Evolutionary conservation across 805 yeast species (phyloP), one percentile per base, ranked within the genome.

Genomic region (Candida ulmi): DNA sequence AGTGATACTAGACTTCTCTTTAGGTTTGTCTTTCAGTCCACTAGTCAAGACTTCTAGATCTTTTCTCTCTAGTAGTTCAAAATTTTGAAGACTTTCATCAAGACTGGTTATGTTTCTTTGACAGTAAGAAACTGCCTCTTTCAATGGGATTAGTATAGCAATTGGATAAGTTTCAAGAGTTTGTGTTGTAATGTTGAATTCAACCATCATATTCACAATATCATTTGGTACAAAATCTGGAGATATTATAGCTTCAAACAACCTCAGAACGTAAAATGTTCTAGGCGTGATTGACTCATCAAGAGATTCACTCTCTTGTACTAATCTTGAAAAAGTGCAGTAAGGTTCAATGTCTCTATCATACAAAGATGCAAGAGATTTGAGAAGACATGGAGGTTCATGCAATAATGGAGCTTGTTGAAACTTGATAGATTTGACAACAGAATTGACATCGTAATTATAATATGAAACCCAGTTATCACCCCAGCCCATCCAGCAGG

Each of bases 401-500:
- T 69, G 65, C 5, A 81, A 46, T 2, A 50, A 26, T 38, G 50
- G 52, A n/a, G 49, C 46, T 5, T 55, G 57, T 9, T 71, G 53
- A 27, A 78, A 65, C 30, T 65, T 62, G 2, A 68, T 59, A 1
- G 57, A 50, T 15, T 50, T 47, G 46, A 75, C 81, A 7, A 78
- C 49, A 2, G 32, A 25, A 1, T 36, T 38, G 1, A 36, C 38
- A 7, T 66, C 64, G 3, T 61, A 48, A 47, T 59, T 62, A 54
- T 88, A 87, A 48, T 77, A 79, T 1, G 59, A 50, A 17, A 62
- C 55, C 96, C 95, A 85, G 0, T 50, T 42, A 2, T 68, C 76
- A 11, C 80, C 74, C 95, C 95, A 85, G 6, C 84, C 79, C 76
- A 82, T 74, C 80, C 86, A 76, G 11, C 66, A 48, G 0, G 82